Evolutionary conservation across 2,329 filamentous ascomycete species (phyloP), one percentile per base, ranked within the genome.

Genomic region (Fusarium aywerte): DNA sequence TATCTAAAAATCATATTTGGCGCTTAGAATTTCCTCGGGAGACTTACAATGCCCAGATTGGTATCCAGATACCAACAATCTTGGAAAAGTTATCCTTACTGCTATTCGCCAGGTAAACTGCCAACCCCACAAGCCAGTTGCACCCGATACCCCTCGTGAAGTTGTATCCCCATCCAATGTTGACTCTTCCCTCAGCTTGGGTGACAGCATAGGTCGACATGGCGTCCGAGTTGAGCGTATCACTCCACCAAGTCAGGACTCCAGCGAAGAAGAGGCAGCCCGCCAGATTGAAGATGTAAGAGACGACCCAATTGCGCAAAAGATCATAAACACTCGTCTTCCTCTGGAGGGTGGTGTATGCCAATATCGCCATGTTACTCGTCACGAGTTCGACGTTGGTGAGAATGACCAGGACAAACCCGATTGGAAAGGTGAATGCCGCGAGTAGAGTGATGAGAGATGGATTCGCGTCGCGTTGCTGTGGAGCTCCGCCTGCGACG

Each of bases 21-120:
- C 27, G 27, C 8, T 27, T 7, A 27, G 7, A 7, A 27, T 9
- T 27, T 27, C 11, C 5, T 3, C 15, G 1, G 5, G 4, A 2
- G 21, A 52, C 49, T 44, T 16, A 44, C 29, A 44, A 52, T 6
- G 49, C 38, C 38, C 29, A 52, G 2, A 52, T 44, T 1, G 49
- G 49, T 6, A 52, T 23, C 38, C 38, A 52, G 4, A 52, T 52
- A 3, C 49, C 49, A 45, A 45, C 20, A 9, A 52, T 52, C 38
- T 52, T 52, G 12, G 38, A 52, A 6, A 52, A 8, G 15, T 52
- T 52, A 4, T 52, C 49, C 20, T 45, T 52, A 3, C 38, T 27
- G 1, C 49, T 52, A 2, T 13, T 45, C 0, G 38, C 13, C 1
- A 52, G n/a, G 1, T 11, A 52, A 0, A 52, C 29, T 0, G 49